phyloP scores from a whole-genome alignment of 83 land plant species.

The Diphasiastrum complanatum region DNA sequence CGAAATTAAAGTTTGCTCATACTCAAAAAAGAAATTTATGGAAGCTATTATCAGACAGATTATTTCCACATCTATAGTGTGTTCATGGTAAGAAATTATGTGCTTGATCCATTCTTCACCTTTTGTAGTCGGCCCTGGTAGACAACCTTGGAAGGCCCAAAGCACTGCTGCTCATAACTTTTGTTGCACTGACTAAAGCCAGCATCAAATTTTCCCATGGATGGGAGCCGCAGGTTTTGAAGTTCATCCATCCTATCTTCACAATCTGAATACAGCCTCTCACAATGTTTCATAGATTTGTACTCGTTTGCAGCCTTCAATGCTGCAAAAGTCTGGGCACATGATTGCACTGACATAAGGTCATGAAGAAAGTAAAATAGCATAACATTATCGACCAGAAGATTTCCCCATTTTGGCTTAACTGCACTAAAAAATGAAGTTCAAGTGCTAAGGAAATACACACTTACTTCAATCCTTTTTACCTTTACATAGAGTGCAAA shows the following conservation, averaged over 20 bases:
- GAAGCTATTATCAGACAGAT: not conserved
- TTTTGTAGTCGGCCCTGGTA: conserved; percentile 57
- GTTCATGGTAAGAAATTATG: too few species aligned
- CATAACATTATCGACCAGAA: too few species aligned
- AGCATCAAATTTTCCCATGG: conserved; percentile 82
- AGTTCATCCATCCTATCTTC: conserved; percentile 80
- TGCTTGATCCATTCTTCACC: conserved; percentile 17
- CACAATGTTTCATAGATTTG: conserved; percentile 59
- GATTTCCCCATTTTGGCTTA: too few species aligned
- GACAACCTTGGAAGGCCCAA: conserved; percentile 60
- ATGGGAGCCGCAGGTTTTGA: conserved; percentile 71
- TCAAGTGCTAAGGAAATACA: too few species aligned
- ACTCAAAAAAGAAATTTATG: not conserved
- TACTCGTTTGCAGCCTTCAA: conserved; percentile 48
- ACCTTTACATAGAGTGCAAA: too few species aligned
- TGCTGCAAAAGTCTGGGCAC: conserved; percentile 53
- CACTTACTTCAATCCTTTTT: too few species aligned
- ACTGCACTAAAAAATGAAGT: too few species aligned
- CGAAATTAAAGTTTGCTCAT: not conserved
- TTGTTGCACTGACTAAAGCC: conserved; percentile 64
- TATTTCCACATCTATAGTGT: too few species aligned
- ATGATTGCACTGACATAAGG: too few species aligned
- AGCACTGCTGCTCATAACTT: conserved; percentile 53
- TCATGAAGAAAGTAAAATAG: too few species aligned
- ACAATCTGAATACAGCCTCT: conserved; percentile 47